Evolutionary conservation across 495 filamentous ascomycete genomes (phyloP).

Genomic region (Xylaria grammica): DNA sequence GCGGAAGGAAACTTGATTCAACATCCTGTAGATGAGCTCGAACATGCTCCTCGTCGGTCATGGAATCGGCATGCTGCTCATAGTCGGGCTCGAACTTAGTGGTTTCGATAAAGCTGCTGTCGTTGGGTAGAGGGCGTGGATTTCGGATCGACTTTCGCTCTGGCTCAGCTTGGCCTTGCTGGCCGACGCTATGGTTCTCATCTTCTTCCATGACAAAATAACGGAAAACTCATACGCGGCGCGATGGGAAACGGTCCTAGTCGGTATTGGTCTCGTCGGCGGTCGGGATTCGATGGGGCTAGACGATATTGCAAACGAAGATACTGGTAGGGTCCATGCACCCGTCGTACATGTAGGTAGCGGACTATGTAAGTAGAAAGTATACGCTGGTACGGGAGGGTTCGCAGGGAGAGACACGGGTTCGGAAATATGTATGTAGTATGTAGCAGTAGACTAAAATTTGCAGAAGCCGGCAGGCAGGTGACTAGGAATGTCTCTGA

Average conservation of each 20-base stretch:
- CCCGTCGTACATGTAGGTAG: neutral
- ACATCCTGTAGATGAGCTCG: constrained; percentile 75
- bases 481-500: neutral
- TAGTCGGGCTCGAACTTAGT: constrained; percentile 44
- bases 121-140: constrained; percentile 21
- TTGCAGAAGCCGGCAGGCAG: neutral
- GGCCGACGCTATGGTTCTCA: constrained; percentile 25
- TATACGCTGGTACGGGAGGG: no score
- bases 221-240: constrained; percentile 12
- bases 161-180: neutral
- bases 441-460: no score
- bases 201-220: constrained; percentile 34
- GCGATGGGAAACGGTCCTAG: neutral
- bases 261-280: neutral
- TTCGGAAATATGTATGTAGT: neutral
- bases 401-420: neutral
- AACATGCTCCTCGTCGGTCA: constrained; percentile 51
- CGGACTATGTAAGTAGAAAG: no score
- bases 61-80: constrained; percentile 44
- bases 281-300: neutral
- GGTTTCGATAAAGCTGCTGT: constrained; percentile 51
- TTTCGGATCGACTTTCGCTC: neutral
- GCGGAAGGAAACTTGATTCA: constrained; percentile 81
- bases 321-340: neutral
- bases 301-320: neutral